A percentile compares a stretch with the other conserved stretches of the same genome.
These are phyloP conservation scores for Trichoderma asperelloides DNA, from an alignment of 495 filamentous ascomycete genomes.

Conservation along the genomic window DNA sequence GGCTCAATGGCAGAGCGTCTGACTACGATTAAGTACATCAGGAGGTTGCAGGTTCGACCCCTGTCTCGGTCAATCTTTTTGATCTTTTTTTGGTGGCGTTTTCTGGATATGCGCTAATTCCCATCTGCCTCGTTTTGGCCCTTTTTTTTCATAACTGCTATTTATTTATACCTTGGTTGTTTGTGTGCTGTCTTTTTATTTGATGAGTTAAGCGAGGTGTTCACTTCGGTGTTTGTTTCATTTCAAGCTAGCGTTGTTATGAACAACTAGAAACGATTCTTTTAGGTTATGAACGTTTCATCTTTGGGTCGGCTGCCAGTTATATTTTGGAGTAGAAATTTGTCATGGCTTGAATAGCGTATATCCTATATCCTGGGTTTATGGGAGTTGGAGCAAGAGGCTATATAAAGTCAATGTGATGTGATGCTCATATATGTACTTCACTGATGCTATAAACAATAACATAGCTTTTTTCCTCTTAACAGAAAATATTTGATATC, in stretches of 20 bases:
- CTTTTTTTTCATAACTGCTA: neutral
- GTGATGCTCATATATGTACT: no score
- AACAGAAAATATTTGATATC: neutral
- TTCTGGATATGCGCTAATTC: neutral
- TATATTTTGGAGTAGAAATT: no score
- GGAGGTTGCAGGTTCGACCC: constrained; percentile 8
- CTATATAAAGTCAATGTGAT: no score
- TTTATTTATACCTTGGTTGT: neutral
- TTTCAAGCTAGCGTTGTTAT: neutral
- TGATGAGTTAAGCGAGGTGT: neutral
- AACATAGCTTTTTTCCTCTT: no score
- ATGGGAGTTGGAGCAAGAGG: no score
- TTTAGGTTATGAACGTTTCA: no score
- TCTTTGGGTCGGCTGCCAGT: no score
- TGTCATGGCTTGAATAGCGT: no score
- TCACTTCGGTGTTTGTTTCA: neutral
- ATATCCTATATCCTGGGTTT: no score
- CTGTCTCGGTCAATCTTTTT: constrained; percentile 7
- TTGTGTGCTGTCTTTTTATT: neutral
- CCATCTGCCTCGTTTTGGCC: neutral
- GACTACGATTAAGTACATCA: constrained; percentile 8
- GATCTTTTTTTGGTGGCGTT: neutral
- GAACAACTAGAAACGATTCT: neutral
- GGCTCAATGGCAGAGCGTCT: constrained; percentile 8
- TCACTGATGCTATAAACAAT: no score